phyloP scores from a whole-genome alignment of 441 rosid species.

The Adansonia gregorii region DNA sequence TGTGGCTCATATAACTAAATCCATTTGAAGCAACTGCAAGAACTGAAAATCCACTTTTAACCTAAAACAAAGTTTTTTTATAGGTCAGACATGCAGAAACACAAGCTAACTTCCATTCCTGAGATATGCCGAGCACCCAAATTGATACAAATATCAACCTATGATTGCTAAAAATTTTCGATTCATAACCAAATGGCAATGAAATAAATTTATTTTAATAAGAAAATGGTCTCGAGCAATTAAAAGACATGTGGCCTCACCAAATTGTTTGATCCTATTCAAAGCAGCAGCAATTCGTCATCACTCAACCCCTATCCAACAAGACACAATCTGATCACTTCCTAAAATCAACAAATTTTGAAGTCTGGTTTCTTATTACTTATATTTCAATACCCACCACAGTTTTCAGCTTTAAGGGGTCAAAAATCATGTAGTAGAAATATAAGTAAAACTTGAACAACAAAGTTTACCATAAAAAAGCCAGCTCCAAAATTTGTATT shows the following conservation, averaged over 20 bases:
- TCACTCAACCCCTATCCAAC: not conserved
- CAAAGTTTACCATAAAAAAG: not conserved
- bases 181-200: not conserved
- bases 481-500: not conserved
- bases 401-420: not conserved
- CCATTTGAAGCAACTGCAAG: not conserved
- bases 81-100: not conserved
- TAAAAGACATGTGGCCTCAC: not conserved
- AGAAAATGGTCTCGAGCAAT: not conserved
- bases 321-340: not conserved
- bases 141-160: not conserved
- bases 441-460: not conserved
- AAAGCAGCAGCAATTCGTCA: not conserved
- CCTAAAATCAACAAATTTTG: not conserved
- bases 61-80: not conserved
- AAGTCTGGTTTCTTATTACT: not conserved
- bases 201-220: not conserved
- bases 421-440: not conserved
- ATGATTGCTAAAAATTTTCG: not conserved
- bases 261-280: not conserved
- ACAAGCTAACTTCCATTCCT: not conserved
- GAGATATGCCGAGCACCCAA: not conserved
- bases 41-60: not conserved
- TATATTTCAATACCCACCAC: conserved; percentile 5
- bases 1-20: not conserved